Evolutionary conservation across 2,329 filamentous ascomycete genomes (phyloP), one percentile per base, ranked within the genome.

Genomic region (Paecilomyces sp.): DNA sequence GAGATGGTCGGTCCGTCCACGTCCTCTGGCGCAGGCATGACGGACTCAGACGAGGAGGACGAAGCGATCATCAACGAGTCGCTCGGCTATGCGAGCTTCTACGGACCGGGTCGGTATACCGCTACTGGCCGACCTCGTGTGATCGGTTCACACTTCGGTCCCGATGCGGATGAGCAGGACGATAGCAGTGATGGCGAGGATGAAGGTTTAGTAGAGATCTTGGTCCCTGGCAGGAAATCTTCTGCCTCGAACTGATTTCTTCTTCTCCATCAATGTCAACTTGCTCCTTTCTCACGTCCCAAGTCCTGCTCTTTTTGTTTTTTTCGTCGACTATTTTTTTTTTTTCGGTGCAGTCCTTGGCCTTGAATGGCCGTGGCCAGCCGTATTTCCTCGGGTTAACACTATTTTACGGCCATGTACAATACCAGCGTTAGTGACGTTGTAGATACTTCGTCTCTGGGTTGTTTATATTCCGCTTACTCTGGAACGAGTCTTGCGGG

Each of bases 51-150:
- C 34, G 83, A 81, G 13, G 78, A 79, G 36, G 80, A 83, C 12
- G 82, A 85, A 4, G 82, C 74, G 25, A 73, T 77, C 41, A 75
- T 85, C 30, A 84, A 86, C 50, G 85, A 88, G 63, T 86, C 87
- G 66, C 84, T 89, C 74, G 87, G 86, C 13, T 87, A 89, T 60
- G 88, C 88, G 65, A 85, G 85, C 63, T 85, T 88, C 76, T 83
- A 85, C 11, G 85, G 66, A 1, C 63, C 70, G 9, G 67, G 61
- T 12, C 66, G 72, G 56, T 75, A 75, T 58, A 68, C 68, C 51
- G 87, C 69, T 76, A 81, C 56, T 76, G 74, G 64, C 53, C 66
- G 65, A 61, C 66, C 70, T 54, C 70, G 67, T 55, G 61, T 66
- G 50, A 64, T 68, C 11, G 66, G 65, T 33, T 74, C 73, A 24